Evolutionary conservation across 768 basidiomycete genomes (phyloP).

Genomic region (Lactarius sp.): DNA sequence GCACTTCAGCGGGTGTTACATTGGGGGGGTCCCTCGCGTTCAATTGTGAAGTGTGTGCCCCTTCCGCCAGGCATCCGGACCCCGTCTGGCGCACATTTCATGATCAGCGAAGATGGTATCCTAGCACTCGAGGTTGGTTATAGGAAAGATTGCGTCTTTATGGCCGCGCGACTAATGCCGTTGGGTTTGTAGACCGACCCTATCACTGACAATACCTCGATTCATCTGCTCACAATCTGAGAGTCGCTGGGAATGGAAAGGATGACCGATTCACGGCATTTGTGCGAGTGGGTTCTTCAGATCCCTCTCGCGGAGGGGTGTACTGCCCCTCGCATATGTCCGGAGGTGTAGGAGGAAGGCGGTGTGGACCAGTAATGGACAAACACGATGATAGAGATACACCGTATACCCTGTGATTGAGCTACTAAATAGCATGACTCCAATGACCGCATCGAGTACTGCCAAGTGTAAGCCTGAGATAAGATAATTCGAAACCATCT

Average conservation of each 20-base stretch:
- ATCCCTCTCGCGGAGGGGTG: too few species aligned
- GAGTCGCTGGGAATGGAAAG: neutral
- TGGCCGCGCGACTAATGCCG: constrained; percentile 13
- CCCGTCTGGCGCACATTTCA: neutral
- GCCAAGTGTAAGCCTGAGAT: too few species aligned
- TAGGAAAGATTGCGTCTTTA: neutral
- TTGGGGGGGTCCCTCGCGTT: neutral
- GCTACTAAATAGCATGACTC: neutral
- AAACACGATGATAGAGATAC: too few species aligned
- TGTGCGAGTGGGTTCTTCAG: constrained; percentile 6
- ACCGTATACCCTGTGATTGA: neutral
- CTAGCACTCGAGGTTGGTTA: constrained; percentile 21
- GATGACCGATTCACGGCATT: constrained; percentile 5
- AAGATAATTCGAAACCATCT: neutral
- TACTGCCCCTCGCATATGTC: neutral
- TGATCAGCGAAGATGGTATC: constrained; percentile 25
- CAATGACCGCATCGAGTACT: neutral
- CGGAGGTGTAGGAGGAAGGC: neutral
- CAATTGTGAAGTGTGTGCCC: constrained; percentile 15
- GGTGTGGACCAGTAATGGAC: neutral
- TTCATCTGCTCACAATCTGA: constrained; percentile 23
- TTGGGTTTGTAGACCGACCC: neutral
- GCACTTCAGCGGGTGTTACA: neutral
- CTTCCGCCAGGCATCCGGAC: constrained; percentile 5
- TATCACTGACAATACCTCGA: neutral